Evolutionary conservation across 139 green algal species (phyloP), one percentile per base, ranked within the genome.

Genomic region (Nannochloris sp.): DNA sequence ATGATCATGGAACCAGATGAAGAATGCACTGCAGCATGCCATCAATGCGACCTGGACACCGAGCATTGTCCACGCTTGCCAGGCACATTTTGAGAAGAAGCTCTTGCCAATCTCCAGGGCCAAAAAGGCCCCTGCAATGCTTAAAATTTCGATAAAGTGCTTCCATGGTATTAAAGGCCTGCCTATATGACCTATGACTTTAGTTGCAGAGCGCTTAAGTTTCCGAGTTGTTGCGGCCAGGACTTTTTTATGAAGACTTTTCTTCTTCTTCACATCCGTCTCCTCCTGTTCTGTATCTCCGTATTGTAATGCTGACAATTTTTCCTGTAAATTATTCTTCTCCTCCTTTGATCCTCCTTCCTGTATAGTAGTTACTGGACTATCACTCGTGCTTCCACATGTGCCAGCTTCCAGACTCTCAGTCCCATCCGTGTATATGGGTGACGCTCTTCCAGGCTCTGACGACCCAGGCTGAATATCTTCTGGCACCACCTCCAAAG

Each of bases 91-190:
- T 3, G 24, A 18, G 43, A 55, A 72, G 3, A 19, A 34, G 3
- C 40, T 44, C 44, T 72, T 72, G 24, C 66, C 57, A 10, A 72
- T 12, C 56, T 72, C 54, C 16, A 55, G 24, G 5, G 4, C 48
- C 27, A 61, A 19, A 56, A 68, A 16, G 6, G 23, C 57, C 18
- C n/a, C 57, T 25, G 21, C 57, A 18, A 27, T 50, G 40, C 12
- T n/a, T 8, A 64, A 16, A 14, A 64, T 27, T 31, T 64, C 57
- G 2, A 58, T 18, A 27, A 58, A 16, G 27, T 64, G 56, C 15
- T 27, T 49, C 57, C 57, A 64, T 18, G 19, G 21, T 27, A 64
- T 64, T 16, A 64, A n/a, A 11, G 57, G 57, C 8, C 10, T 43
- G 16, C n/a, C 18, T 44, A 61, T 19, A 43, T 43, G 34, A 11